Conservation (phyloP, 805 yeast species). For the Saturnispora halmiae region DNA sequence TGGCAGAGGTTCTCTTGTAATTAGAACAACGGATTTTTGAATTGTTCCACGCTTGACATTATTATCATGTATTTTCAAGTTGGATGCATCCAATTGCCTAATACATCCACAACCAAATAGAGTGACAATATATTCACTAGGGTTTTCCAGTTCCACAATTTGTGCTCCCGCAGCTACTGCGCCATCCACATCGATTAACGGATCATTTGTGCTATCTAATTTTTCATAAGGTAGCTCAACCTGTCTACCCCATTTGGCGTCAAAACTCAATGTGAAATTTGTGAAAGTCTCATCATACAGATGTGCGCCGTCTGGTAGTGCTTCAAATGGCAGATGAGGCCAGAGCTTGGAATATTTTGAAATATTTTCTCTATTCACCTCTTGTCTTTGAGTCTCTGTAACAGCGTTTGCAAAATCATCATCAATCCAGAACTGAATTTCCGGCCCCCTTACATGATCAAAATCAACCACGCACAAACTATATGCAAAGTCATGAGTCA, state of each 20-base stretch:
- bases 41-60: slow-evolving; percentile 56
- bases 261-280: slow-evolving; percentile 74
- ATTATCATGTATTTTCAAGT: slow-evolving; percentile 32
- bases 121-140: slow-evolving; percentile 41
- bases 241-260: slow-evolving; percentile 39
- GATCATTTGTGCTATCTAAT: slow-evolving; percentile 6
- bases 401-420: slow-evolving; percentile 15
- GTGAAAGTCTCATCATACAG: slow-evolving; percentile 88
- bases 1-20: slow-evolving; percentile 75
- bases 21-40: slow-evolving; percentile 83
- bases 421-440: slow-evolving; percentile 81
- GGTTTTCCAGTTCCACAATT: slow-evolving; percentile 11
- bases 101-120: slow-evolving; percentile 94
- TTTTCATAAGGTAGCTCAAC: slow-evolving; percentile 35
- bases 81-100: slow-evolving; percentile 63
- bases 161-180: slow-evolving; percentile 16
- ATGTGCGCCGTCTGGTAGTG: slow-evolving; percentile 94
- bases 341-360: slow-evolving; percentile 42
- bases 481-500: slow-evolving; percentile 38
- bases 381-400: slow-evolving; percentile 4
- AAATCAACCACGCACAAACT: slow-evolving; percentile 89
- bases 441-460: slow-evolving; percentile 90
- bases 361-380: slow-evolving; percentile 22
- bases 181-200: not conserved
- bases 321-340: slow-evolving; percentile 89